These are phyloP conservation scores for Melanogaster broomeanus DNA, from an alignment of 768 basidiomycete species.

Conservation along the genomic window DNA sequence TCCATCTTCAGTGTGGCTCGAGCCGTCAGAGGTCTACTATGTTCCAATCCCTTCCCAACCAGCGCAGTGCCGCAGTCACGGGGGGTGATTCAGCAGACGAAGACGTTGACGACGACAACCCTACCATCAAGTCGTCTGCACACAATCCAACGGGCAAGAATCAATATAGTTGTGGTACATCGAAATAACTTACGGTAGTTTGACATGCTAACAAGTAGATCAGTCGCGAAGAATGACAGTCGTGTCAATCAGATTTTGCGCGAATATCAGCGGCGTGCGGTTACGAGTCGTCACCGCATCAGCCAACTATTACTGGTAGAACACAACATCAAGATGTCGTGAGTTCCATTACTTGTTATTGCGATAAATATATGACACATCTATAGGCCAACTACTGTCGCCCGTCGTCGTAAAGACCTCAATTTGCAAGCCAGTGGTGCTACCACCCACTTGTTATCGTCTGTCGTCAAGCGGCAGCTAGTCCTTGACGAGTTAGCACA, in stretches of 20 bases:
- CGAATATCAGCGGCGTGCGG: conserved; percentile 23
- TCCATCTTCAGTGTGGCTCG: background rate
- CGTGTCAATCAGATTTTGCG: background rate
- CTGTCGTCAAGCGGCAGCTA: conserved; percentile 15
- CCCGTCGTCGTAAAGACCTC: conserved; percentile 20
- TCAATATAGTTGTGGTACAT: too few relatives aligned
- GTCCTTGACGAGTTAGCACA: conserved; percentile 23
- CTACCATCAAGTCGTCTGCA: too few relatives aligned
- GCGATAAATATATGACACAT: conserved; percentile 9
- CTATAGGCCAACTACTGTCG: conserved; percentile 30
- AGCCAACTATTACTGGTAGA: conserved; percentile 25
- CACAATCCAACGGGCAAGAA: too few relatives aligned
- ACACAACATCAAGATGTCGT: conserved; percentile 20
- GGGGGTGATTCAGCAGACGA: too few relatives aligned
- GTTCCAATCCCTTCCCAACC: background rate
- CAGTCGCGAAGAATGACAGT: background rate
- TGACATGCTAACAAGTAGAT: too few relatives aligned
- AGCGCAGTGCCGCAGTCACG: too few relatives aligned
- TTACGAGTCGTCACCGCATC: conserved; percentile 24
- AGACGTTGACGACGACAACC: too few relatives aligned
- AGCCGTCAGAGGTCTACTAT: background rate
- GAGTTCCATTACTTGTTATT: background rate
- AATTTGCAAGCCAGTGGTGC: conserved; percentile 26
- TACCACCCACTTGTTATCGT: conserved; percentile 22
- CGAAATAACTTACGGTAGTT: too few relatives aligned